phyloP scores from a whole-genome alignment of 2,329 filamentous ascomycete genomes.

The Nakataea oryzae region DNA sequence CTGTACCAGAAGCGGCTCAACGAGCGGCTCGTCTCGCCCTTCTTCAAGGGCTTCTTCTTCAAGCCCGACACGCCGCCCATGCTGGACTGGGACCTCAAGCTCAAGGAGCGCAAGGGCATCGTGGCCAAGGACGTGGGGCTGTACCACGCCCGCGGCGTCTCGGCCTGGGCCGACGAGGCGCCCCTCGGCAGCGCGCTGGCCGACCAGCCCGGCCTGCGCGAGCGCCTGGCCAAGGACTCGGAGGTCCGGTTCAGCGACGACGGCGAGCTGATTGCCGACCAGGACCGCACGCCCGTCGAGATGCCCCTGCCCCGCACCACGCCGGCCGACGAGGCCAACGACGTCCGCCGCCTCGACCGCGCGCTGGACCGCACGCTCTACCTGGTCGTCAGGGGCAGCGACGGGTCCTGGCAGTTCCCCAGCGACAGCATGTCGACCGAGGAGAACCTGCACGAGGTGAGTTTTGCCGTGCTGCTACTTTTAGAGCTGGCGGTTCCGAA shows the following conservation, averaged over 20 bases:
- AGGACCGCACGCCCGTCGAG: constrained; percentile 57
- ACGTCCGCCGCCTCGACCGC: constrained; percentile 69
- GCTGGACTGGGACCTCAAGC: constrained; percentile 83
- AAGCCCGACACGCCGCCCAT: constrained; percentile 78
- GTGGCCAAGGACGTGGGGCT: constrained; percentile 75
- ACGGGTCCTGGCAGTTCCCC: constrained; percentile 75
- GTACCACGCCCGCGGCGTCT: constrained; percentile 49
- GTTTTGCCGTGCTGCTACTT: constrained; percentile 16
- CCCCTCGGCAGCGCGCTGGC: constrained; percentile 62
- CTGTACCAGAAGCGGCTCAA: constrained; percentile 97
- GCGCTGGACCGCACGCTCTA: constrained; percentile 76
- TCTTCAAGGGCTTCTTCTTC: constrained; percentile 89
- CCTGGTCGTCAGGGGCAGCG: constrained; percentile 65
- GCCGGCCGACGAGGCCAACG: constrained; percentile 62
- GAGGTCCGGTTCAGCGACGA: constrained; percentile 52
- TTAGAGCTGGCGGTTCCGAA: too few relatives aligned
- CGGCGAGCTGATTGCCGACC: constrained; percentile 45
- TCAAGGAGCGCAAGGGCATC: constrained; percentile 60
- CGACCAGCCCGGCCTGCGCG: constrained; percentile 51
- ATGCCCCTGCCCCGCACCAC: constrained; percentile 60
- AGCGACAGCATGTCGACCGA: constrained; percentile 55
- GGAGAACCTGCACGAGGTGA: constrained; percentile 76
- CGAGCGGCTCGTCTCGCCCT: constrained; percentile 79
- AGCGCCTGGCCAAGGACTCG: constrained; percentile 65
- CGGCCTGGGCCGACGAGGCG: constrained; percentile 88